Base-by-base conservation (phyloP, 2,329 filamentous ascomycete species). In the Penicillium sp. region DNA sequence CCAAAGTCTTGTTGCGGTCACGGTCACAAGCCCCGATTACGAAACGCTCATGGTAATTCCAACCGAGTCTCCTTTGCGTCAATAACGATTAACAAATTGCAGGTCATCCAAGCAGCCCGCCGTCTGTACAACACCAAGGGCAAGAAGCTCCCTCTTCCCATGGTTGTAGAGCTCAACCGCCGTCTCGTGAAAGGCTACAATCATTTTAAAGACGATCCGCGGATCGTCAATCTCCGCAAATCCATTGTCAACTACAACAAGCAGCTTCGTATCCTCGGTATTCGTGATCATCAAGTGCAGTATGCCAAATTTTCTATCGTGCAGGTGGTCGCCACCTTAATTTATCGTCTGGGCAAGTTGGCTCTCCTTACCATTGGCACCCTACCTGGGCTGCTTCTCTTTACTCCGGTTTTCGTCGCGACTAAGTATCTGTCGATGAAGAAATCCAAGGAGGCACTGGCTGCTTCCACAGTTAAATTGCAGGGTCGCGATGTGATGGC, bases 111-210 rank as follows among this genome's bases (percentile, higher is more conserved):
- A 81, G 92, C 93, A 34, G 93, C 92, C 6, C 85, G 94, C 57
- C 85, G 94, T 45, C 80, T 99, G 26, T 99, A 99, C 76, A 96
- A 95, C 67, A 89, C 91, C 10, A 94, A 90, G 45, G 90, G 91
- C 63, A 96, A 93, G 76, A 96, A 95, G 72, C 81, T 97, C 34
- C 93, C 93, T 6, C 81, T 97, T 21, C 90, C 93, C 0, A 88
- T 93, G 67, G 89, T 97, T 9, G 89, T 97, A 29, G 94, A 99
- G 75, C 83, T 99, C 47, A 97, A 97, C 74, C 84, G 93, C 47
- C 86, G 93, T 33, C 81, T 99, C 6, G 88, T 95, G 52, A 87
- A 93, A 71, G 93, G 93, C 24, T 99, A 96, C 68, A 89, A 89
- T 49, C 86, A 88, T 51, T 96, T 93, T 79, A 95, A 96, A 76